Evolutionary conservation across 2,329 filamentous ascomycete species (phyloP).

Genomic region (Aspergillus fischeri): DNA sequence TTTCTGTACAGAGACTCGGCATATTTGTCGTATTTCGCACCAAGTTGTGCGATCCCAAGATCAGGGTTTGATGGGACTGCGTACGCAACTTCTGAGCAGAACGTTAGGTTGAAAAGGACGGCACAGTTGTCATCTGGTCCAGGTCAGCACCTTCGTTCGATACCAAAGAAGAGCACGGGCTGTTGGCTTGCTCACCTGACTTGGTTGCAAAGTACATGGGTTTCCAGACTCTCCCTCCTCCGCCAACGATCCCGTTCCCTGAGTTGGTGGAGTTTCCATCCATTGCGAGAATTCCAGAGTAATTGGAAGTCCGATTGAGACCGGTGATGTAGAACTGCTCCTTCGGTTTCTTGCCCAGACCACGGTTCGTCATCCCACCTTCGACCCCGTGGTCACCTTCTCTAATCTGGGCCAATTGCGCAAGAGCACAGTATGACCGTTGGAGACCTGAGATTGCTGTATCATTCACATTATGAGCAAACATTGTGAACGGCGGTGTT

Average conservation of each 20-base stretch:
- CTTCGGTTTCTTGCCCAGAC: constrained; percentile 64
- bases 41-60: constrained; percentile 54
- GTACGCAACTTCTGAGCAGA: constrained; percentile 86
- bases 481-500: constrained; percentile 69
- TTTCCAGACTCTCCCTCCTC: constrained; percentile 72
- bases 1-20: constrained; percentile 66
- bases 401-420: constrained; percentile 60
- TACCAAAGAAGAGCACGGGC: not conserved
- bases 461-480: constrained; percentile 61
- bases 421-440: constrained; percentile 78
- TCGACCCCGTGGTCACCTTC: constrained; percentile 57
- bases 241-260: constrained; percentile 55
- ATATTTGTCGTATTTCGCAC: constrained; percentile 71
- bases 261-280: constrained; percentile 52
- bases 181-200: constrained; percentile 53
- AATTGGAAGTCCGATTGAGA: constrained; percentile 67
- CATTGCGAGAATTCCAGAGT: constrained; percentile 68
- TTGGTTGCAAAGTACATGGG: constrained; percentile 74
- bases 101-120: constrained; percentile 78
- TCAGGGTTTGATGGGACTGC: constrained; percentile 80
- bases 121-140: constrained; percentile 70
- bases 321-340: constrained; percentile 82
- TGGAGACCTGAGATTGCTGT: constrained; percentile 63
- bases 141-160: not conserved
- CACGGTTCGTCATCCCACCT: constrained; percentile 65